phyloP scores from a whole-genome alignment of 1,284 basidiomycete genomes.

The Pyrrhoderma lamaoense region DNA sequence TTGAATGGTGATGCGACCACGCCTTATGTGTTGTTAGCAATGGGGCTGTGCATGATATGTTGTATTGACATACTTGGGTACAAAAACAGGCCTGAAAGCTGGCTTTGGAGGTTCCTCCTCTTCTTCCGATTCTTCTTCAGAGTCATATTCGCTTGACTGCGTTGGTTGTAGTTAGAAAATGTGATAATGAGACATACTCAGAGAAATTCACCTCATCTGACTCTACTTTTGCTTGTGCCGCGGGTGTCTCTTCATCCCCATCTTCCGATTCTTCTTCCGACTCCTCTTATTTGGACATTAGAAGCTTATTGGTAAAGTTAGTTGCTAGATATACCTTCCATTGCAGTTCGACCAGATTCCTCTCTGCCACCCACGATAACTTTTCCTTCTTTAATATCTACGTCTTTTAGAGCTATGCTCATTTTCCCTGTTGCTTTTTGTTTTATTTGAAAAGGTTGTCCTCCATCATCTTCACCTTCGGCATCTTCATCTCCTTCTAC shows the following conservation, averaged over 20 bases:
- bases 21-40: slow-evolving; percentile 37
- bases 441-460: slow-evolving; percentile 30
- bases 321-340: slow-evolving; percentile 28
- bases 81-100: slow-evolving; percentile 83
- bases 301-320: background rate
- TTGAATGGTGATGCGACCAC: slow-evolving; percentile 58
- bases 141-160: slow-evolving; percentile 66
- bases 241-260: slow-evolving; percentile 32
- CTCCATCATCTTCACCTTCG: slow-evolving; percentile 43
- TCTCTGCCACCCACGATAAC: slow-evolving; percentile 69
- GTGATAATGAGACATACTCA: slow-evolving; percentile 18
- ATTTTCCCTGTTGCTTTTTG: slow-evolving; percentile 32
- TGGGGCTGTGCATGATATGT: background rate
- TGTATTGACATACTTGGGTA: slow-evolving; percentile 69
- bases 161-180: slow-evolving; percentile 18
- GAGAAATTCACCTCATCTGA: slow-evolving; percentile 27
- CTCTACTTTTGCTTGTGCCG: slow-evolving; percentile 16
- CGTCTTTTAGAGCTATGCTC: slow-evolving; percentile 66
- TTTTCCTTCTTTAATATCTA: slow-evolving; percentile 69
- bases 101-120: slow-evolving; percentile 50
- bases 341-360: slow-evolving; percentile 61
- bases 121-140: slow-evolving; percentile 62
- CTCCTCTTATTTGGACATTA: slow-evolving; percentile 16
- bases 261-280: slow-evolving; percentile 39
- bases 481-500: slow-evolving; percentile 28